Conservation (phyloP, 108 stramenopile genomes). For the Nannochloropsis salina region DNA sequence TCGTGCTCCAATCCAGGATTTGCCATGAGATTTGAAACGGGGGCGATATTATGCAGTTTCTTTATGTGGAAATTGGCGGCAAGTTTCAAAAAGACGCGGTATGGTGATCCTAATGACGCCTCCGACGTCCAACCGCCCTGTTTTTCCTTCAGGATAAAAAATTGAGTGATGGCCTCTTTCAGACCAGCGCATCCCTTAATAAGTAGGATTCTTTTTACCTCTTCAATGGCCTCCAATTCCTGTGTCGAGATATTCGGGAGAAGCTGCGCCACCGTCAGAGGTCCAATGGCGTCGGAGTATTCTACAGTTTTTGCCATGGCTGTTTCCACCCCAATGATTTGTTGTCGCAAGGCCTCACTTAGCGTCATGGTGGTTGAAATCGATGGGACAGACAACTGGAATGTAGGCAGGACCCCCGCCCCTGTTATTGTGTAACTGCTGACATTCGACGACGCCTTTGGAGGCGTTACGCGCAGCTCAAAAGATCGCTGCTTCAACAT, state of each 20-base stretch:
- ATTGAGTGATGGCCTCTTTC: constrained; percentile 2
- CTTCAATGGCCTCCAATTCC: neutral
- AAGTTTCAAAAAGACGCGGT: neutral
- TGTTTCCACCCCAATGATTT: neutral
- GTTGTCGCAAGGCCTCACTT: neutral
- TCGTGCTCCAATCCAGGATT: constrained; percentile 14
- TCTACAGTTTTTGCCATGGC: neutral
- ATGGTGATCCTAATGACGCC: neutral
- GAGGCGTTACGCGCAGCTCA: neutral
- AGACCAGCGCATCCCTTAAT: neutral
- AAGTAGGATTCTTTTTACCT: neutral
- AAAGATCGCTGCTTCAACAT: neutral
- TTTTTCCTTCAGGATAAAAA: neutral
- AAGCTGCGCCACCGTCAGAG: neutral
- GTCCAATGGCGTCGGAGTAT: neutral
- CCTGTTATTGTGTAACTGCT: neutral
- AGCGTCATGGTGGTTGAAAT: neutral
- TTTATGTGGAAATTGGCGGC: constrained; percentile 5
- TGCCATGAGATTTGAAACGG: neutral
- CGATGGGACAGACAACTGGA: neutral
- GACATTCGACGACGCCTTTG: neutral
- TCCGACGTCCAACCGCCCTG: neutral
- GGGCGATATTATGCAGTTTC: neutral
- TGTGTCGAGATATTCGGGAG: neutral
- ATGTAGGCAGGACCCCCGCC: neutral